Evolutionary conservation across 2,329 filamentous ascomycete genomes (phyloP).

Genomic region (Pezicula rhizophila): DNA sequence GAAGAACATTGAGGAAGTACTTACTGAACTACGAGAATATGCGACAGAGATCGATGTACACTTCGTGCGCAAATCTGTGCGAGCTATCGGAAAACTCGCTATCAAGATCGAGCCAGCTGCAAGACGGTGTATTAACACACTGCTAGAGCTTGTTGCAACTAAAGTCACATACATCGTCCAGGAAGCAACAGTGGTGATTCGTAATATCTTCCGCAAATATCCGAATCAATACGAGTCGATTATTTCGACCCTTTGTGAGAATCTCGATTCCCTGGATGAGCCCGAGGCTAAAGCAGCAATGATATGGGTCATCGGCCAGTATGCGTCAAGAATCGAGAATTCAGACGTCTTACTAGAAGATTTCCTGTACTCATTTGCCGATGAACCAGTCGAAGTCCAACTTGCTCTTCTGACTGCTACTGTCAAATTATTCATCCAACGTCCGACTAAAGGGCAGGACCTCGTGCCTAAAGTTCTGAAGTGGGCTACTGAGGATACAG

Average conservation of each 20-base stretch:
- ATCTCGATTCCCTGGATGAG: conserved; percentile 92
- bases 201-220: conserved; percentile 98
- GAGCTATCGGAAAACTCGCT: conserved; percentile 93
- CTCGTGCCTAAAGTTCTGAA: conserved; percentile 92
- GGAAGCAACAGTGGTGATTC: conserved; percentile 96
- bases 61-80: conserved; percentile 95
- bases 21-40: conserved; percentile 92
- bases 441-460: conserved; percentile 88
- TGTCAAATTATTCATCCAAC: conserved; percentile 95
- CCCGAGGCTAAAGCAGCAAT: conserved; percentile 97
- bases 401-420: conserved; percentile 90
- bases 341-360: conserved; percentile 90
- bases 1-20: conserved; percentile 89
- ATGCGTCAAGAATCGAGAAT: conserved; percentile 95
- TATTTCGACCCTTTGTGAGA: conserved; percentile 90
- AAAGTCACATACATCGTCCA: conserved; percentile 99
- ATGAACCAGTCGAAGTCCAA: conserved; percentile 94
- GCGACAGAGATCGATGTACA: conserved; percentile 98
- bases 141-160: conserved; percentile 91
- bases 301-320: conserved; percentile 99
- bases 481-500: conserved; percentile 99
- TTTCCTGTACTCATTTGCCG: conserved; percentile 87
- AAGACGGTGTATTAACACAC: conserved; percentile 81
- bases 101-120: conserved; percentile 98
- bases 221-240: conserved; percentile 98